Percentiles rank a stretch among this genome's conserved stretches.
Conservation (phyloP, 2,329 filamentous ascomycete species). For the Beauveria medogensis region DNA sequence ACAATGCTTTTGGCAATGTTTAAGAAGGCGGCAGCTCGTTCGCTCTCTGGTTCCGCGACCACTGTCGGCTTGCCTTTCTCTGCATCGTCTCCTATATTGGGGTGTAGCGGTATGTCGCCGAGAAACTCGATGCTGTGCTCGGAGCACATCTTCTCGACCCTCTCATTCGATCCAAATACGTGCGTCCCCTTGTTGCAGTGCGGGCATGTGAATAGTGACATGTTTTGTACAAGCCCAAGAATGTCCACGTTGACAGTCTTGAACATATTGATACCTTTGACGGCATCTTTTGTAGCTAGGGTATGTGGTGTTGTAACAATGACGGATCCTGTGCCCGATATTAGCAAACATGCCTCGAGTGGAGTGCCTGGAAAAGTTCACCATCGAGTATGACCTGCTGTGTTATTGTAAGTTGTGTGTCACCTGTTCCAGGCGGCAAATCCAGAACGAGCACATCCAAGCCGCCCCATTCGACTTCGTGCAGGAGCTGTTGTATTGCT, state of each 20-base stretch:
- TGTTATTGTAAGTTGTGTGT: conserved; percentile 93
- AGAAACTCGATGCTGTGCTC: conserved; percentile 71
- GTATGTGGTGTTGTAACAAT: conserved; percentile 93
- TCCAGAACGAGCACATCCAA: conserved; percentile 86
- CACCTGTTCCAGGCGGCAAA: conserved; percentile 87
- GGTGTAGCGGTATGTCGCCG: conserved; percentile 82
- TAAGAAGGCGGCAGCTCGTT: conserved; percentile 63
- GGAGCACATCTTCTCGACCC: conserved; percentile 59
- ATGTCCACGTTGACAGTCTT: conserved; percentile 73
- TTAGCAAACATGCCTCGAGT: not conserved
- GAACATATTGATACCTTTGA: conserved; percentile 91
- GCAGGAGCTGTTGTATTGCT: conserved; percentile 86
- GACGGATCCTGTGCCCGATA: conserved; percentile 51
- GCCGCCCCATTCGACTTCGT: conserved; percentile 89
- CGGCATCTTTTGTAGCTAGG: conserved; percentile 81
- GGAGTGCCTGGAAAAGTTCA: conserved; percentile 23
- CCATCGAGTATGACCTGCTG: conserved; percentile 89
- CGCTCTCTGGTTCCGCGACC: conserved; percentile 72
- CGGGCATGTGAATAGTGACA: conserved; percentile 77
- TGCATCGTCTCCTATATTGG: conserved; percentile 77
- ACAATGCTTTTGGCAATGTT: conserved; percentile 54
- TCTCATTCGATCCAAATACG: conserved; percentile 62
- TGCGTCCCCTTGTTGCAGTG: conserved; percentile 66
- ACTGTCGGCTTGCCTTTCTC: conserved; percentile 85
- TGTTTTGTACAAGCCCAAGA: conserved; percentile 85